Percentiles rank a stretch among this genome's conserved stretches.
Conservation (phyloP, 495 filamentous ascomycete species). For the Pyronema domesticum region DNA sequence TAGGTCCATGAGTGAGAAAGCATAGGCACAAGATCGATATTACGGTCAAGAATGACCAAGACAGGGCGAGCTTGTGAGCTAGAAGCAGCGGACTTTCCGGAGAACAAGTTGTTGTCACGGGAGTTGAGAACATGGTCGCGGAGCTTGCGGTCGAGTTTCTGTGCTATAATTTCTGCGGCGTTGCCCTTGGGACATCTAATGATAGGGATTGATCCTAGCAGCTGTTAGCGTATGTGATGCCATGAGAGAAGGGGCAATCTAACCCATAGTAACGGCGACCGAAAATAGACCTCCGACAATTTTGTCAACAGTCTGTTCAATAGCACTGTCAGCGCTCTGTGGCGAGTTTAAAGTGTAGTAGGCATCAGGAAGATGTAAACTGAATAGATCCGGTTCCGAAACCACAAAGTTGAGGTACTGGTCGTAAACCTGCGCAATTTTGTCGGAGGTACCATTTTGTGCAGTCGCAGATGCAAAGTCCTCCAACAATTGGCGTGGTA, state of each 20-base stretch:
- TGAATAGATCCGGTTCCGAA: constrained; percentile 88
- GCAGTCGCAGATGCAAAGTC: constrained; percentile 87
- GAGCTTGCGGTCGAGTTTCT: constrained; percentile 84
- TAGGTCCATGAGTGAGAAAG: constrained; percentile 98
- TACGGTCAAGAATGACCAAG: constrained; percentile 54
- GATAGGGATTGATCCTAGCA: constrained; percentile 66
- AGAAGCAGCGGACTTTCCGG: constrained; percentile 11
- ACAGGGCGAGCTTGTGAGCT: constrained; percentile 22
- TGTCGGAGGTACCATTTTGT: constrained; percentile 61
- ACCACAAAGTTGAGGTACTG: constrained; percentile 98
- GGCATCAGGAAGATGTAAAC: constrained; percentile 74
- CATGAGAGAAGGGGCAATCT: constrained; percentile 5
- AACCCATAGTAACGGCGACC: constrained; percentile 92
- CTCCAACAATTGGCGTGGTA: constrained; percentile 81
- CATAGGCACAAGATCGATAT: constrained; percentile 95
- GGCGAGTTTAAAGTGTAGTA: constrained; percentile 93
- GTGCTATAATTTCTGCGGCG: constrained; percentile 84
- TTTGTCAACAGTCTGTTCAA: constrained; percentile 70
- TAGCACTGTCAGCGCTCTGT: constrained; percentile 71
- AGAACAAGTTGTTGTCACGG: constrained; percentile 43
- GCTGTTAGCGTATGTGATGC: not conserved
- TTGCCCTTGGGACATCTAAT: constrained; percentile 83
- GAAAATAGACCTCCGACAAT: constrained; percentile 92
- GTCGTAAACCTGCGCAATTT: constrained; percentile 83
- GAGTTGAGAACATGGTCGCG: constrained; percentile 94